These are phyloP conservation scores for Penicillium sp. DNA, from an alignment of 2,329 filamentous ascomycete species.

Conservation along the genomic window DNA sequence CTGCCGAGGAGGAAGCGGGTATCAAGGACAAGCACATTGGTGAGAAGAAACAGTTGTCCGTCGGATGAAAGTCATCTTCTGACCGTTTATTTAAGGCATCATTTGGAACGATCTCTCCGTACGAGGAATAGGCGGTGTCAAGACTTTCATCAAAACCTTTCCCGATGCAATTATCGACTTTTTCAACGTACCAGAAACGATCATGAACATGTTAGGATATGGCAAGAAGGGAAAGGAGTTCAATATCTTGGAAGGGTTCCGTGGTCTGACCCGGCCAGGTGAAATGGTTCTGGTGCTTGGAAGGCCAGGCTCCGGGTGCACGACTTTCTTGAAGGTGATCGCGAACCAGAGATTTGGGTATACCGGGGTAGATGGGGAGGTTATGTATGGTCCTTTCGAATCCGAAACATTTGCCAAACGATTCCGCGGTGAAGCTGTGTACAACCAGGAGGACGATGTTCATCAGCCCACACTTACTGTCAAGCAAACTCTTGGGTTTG, in stretches of 20 bases:
- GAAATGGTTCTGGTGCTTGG: constrained; percentile 89
- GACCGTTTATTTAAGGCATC: constrained; percentile 54
- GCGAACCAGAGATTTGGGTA: constrained; percentile 69
- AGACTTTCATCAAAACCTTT: constrained; percentile 75
- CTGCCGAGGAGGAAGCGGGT: constrained; percentile 73
- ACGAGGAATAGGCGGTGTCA: constrained; percentile 72
- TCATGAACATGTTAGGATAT: constrained; percentile 66
- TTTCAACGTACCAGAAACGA: constrained; percentile 72
- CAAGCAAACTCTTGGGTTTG: constrained; percentile 83
- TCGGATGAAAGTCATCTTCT: neutral
- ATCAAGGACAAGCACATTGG: constrained; percentile 79
- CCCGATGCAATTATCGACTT: constrained; percentile 77
- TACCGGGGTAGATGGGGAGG: constrained; percentile 69
- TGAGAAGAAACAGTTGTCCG: constrained; percentile 15
- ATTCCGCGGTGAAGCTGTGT: constrained; percentile 81
- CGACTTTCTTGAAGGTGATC: constrained; percentile 70
- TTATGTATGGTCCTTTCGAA: constrained; percentile 75
- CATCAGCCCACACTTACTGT: constrained; percentile 86
- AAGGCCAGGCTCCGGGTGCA: constrained; percentile 73
- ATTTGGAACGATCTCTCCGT: constrained; percentile 80
- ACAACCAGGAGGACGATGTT: constrained; percentile 84
- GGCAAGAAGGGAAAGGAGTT: constrained; percentile 71
- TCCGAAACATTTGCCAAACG: constrained; percentile 69
- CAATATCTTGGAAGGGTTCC: constrained; percentile 70
- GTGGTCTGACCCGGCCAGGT: constrained; percentile 70